A percentile compares a stretch with the other conserved stretches of the same genome.
These are phyloP conservation scores for Geranomyces variabilis DNA, from an alignment of 192 early-diverging fungal genomes.

Conservation along the genomic window DNA sequence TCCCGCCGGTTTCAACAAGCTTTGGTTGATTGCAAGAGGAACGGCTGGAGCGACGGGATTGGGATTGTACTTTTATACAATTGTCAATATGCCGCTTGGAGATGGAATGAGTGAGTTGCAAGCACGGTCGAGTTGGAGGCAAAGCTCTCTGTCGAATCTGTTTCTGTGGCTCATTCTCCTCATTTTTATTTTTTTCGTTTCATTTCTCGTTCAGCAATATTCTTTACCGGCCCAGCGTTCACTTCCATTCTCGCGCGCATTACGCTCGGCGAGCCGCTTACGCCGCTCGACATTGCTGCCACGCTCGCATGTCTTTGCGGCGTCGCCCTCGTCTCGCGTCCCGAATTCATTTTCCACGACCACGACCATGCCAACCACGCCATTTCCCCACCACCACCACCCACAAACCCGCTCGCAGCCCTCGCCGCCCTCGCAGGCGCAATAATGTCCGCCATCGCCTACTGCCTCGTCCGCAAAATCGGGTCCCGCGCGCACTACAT, in stretches of 20 bases:
- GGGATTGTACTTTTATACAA: conserved; percentile 71
- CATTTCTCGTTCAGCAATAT: conserved; percentile 51
- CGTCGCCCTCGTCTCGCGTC: conserved; percentile 41
- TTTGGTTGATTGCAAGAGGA: conserved; percentile 67
- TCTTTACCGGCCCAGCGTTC: conserved; percentile 78
- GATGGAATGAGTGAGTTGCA: conserved; percentile 70
- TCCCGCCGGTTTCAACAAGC: conserved; percentile 44
- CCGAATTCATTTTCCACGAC: conserved; percentile 26
- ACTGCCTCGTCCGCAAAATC: conserved; percentile 72
- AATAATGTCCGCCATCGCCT: conserved; percentile 64
- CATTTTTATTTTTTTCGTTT: background rate
- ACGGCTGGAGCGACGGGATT: conserved; percentile 60
- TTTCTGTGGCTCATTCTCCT: background rate
- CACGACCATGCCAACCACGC: background rate
- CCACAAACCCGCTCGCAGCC: conserved; percentile 33
- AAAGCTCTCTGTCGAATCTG: background rate
- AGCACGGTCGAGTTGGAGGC: too few relatives aligned
- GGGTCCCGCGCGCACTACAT: conserved; percentile 73
- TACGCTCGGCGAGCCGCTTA: conserved; percentile 68
- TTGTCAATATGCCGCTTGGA: conserved; percentile 69
- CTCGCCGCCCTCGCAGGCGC: conserved; percentile 48
- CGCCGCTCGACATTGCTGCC: conserved; percentile 56
- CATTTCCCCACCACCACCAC: background rate
- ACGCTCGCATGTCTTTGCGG: conserved; percentile 62
- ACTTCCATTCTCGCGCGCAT: conserved; percentile 69